Conservation (phyloP, 768 basidiomycete genomes). For the Mycena rebaudengoi region DNA sequence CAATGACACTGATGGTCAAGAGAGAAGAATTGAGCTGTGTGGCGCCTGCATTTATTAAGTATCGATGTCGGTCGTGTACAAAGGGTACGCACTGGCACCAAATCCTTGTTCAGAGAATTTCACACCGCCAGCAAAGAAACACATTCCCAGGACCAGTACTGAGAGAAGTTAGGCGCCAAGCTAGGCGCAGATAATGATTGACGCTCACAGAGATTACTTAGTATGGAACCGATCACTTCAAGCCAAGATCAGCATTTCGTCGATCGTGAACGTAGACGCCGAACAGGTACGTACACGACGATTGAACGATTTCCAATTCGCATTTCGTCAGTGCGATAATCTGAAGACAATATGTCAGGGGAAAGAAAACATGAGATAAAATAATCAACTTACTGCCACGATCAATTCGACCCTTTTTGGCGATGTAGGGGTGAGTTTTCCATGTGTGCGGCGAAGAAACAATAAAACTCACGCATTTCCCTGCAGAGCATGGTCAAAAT, state of each 20-base stretch:
- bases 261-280: conserved; percentile 20
- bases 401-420: conserved; percentile 70
- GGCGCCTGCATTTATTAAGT: conserved; percentile 46
- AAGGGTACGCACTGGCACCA: conserved; percentile 65
- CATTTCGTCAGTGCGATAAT: conserved; percentile 60
- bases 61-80: conserved; percentile 14
- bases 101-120: conserved; percentile 85
- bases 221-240: conserved; percentile 84
- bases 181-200: conserved; percentile 7
- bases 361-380: not conserved
- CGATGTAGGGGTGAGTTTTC: conserved; percentile 18
- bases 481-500: conserved; percentile 34
- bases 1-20: conserved; percentile 81
- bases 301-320: conserved; percentile 80
- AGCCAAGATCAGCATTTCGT: conserved; percentile 26
- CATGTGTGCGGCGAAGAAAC: conserved; percentile 42
- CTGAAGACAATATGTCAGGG: conserved; percentile 32
- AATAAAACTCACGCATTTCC: conserved; percentile 58
- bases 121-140: conserved; percentile 86
- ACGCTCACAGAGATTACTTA: conserved; percentile 80
- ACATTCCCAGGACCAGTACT: conserved; percentile 90
- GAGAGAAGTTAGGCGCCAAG: conserved; percentile 17
- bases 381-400: conserved; percentile 68
- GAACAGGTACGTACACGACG: conserved; percentile 65
- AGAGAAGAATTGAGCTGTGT: conserved; percentile 81